These are phyloP conservation scores for Hypoxylon sp. DNA, from an alignment of 2,329 filamentous ascomycete species.

Conservation along the genomic window DNA sequence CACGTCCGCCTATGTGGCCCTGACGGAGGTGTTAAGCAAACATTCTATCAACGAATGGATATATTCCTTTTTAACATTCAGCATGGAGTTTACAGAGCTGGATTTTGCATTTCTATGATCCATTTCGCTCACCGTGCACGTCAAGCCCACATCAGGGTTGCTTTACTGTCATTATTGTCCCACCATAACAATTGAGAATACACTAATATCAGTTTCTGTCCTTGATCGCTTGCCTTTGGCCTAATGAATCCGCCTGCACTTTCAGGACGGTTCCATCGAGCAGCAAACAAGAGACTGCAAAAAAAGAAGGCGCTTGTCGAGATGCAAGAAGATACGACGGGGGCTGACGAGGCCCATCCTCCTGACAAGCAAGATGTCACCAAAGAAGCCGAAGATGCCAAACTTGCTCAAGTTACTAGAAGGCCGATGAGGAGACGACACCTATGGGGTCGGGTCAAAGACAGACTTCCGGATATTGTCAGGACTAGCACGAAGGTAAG, in stretches of 20 bases:
- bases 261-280: neutral
- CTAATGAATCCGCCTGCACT: neutral
- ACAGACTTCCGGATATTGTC: conserved; percentile 10
- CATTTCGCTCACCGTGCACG: neutral
- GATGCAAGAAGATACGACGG: conserved; percentile 4
- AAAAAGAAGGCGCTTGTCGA: neutral
- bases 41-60: conserved; percentile 13
- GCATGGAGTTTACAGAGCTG: neutral
- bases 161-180: neutral
- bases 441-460: conserved; percentile 14
- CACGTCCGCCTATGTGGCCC: conserved; percentile 29
- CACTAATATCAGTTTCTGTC: neutral
- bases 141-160: neutral
- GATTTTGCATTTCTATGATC: neutral
- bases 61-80: conserved; percentile 3
- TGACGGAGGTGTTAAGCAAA: conserved; percentile 33
- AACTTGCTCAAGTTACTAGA: neutral
- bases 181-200: neutral
- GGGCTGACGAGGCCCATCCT: neutral
- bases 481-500: conserved; percentile 6
- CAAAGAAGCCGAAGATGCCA: conserved; percentile 1
- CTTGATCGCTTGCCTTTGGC: neutral
- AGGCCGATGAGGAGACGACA: neutral
- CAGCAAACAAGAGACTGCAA: neutral
- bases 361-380: neutral